A percentile compares a stretch with the other conserved stretches of the same genome.
Conservation (phyloP, 345 rosid species). For the Gynandropsis gynandra region DNA sequence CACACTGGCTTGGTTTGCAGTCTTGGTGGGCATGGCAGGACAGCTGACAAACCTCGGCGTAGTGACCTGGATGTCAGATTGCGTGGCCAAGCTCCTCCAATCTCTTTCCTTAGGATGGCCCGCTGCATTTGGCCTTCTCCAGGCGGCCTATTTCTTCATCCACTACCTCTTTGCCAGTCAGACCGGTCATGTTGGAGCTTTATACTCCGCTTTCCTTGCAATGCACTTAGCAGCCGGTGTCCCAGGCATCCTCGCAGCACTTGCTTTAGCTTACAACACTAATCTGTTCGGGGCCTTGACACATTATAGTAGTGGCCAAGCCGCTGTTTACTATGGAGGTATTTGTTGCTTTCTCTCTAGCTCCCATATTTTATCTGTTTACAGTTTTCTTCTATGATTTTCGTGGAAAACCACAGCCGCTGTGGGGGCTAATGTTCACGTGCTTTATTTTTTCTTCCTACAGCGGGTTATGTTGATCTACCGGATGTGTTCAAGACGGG, state of each 20-base stretch:
- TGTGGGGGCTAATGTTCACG: no score
- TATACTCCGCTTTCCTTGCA: constrained; percentile 83
- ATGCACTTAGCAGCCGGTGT: constrained; percentile 92
- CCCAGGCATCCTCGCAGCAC: constrained; percentile 63
- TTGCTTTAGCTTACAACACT: constrained; percentile 80
- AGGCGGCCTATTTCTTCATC: constrained; percentile 69
- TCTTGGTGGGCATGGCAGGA: constrained; percentile 92
- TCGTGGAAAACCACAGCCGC: no score
- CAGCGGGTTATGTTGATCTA: constrained; percentile 92
- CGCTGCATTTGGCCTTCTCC: constrained; percentile 66
- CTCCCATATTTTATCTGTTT: neutral
- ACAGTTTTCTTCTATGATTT: no score
- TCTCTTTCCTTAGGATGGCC: constrained; percentile 82
- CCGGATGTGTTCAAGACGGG: constrained; percentile 79
- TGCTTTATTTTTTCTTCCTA: neutral
- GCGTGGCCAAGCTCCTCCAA: constrained; percentile 58
- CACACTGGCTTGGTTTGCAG: constrained; percentile 87
- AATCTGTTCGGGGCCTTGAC: constrained; percentile 85
- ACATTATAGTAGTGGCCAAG: constrained; percentile 94
- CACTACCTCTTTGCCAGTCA: constrained; percentile 98
- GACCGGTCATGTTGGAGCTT: constrained; percentile 86
- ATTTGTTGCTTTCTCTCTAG: neutral
- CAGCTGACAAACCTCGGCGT: constrained; percentile 84
- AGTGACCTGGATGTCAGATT: constrained; percentile 72
- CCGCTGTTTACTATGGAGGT: constrained; percentile 96